These are phyloP conservation scores for Vachellia pachyceras DNA, from an alignment of 306 rosid genomes.

Conservation along the genomic window DNA sequence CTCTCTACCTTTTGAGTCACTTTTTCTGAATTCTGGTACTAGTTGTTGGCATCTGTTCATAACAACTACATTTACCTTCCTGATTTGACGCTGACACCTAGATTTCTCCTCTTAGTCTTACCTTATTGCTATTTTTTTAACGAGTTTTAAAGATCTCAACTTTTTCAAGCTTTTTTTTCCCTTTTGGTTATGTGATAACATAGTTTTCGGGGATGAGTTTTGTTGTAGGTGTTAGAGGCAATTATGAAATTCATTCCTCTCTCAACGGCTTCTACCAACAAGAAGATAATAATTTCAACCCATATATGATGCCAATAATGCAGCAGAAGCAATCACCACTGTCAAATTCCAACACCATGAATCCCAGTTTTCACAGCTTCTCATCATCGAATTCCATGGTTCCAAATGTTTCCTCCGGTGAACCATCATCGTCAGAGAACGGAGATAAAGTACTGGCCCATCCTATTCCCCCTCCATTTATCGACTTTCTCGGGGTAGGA, in stretches of 20 bases:
- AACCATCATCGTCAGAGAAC: conserved; percentile 56
- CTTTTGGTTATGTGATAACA: background rate
- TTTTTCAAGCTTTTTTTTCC: background rate
- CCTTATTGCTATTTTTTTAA: background rate
- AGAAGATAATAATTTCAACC: conserved; percentile 24
- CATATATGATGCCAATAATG: conserved; percentile 49
- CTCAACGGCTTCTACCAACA: conserved; percentile 33
- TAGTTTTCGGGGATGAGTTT: background rate
- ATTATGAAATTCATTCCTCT: conserved; percentile 27
- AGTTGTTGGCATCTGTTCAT: background rate
- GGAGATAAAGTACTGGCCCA: conserved; percentile 38
- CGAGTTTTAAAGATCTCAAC: conserved; percentile 3
- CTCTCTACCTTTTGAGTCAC: background rate
- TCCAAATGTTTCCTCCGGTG: conserved; percentile 46
- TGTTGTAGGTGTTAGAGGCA: conserved; percentile 53
- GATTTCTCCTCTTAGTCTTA: background rate
- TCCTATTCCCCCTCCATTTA: conserved; percentile 60
- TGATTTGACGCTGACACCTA: background rate
- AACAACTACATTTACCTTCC: background rate
- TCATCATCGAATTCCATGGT: conserved; percentile 53
- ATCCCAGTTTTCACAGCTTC: conserved; percentile 37
- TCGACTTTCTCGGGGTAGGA: conserved; percentile 99
- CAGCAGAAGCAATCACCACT: conserved; percentile 22
- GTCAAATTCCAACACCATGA: background rate
- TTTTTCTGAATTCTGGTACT: background rate